These are phyloP conservation scores for Spergularia marina DNA, from an alignment of 148 eudicot species.

Conservation along the genomic window DNA sequence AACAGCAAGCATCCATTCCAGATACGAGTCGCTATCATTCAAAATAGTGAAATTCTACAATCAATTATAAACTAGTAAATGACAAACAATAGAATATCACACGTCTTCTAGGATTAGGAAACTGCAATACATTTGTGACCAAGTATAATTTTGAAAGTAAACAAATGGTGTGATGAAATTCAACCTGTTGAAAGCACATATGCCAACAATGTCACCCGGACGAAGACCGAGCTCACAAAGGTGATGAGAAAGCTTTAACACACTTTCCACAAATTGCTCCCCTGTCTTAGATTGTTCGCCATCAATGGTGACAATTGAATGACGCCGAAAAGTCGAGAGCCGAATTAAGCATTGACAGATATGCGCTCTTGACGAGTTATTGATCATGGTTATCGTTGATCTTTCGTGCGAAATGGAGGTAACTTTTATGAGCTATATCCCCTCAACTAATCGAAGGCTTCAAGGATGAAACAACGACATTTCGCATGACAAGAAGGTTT, in stretches of 20 bases:
- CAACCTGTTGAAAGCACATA: conserved; percentile 78
- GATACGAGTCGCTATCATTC: conserved; percentile 53
- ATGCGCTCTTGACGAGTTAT: conserved; percentile 32
- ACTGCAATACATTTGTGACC: neutral
- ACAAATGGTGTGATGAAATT: neutral
- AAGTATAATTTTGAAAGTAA: neutral
- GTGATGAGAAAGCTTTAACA: conserved; percentile 45
- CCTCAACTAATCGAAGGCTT: too few relatives aligned
- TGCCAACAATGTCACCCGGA: conserved; percentile 57
- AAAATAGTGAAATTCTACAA: neutral
- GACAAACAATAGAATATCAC: neutral
- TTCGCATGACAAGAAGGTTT: too few relatives aligned
- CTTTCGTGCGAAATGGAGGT: too few relatives aligned
- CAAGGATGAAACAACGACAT: too few relatives aligned
- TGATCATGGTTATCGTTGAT: too few relatives aligned
- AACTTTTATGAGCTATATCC: too few relatives aligned
- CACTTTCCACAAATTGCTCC: conserved; percentile 49
- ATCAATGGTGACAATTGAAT: conserved; percentile 43
- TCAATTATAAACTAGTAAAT: neutral
- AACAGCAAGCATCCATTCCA: conserved; percentile 87
- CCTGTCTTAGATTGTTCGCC: conserved; percentile 46
- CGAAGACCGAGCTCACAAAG: conserved; percentile 44
- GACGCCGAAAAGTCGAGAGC: conserved; percentile 41
- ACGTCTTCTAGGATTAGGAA: neutral
- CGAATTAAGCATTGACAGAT: conserved; percentile 79